phyloP scores from a whole-genome alignment of 768 basidiomycete species.

The Phylloporus rhodoxanthus region DNA sequence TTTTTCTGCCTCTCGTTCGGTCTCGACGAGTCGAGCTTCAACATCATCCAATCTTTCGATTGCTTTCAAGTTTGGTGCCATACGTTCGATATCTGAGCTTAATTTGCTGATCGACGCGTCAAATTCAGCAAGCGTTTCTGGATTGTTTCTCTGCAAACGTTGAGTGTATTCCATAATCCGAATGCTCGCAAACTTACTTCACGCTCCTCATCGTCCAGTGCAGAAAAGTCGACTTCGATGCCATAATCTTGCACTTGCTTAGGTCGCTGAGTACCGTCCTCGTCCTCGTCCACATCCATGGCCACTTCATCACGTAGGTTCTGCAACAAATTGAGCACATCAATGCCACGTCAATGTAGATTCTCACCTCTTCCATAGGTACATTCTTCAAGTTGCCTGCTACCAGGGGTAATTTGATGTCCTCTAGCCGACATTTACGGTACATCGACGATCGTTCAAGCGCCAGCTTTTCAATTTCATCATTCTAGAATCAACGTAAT shows the following conservation, averaged over 20 bases:
- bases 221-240: conserved; percentile 81
- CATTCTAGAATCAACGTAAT: conserved; percentile 44
- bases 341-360: neutral
- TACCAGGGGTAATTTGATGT: conserved; percentile 74
- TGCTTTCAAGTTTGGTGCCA: conserved; percentile 97
- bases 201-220: conserved; percentile 68
- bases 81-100: conserved; percentile 76
- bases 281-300: conserved; percentile 91
- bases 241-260: conserved; percentile 76
- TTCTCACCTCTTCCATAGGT: conserved; percentile 86
- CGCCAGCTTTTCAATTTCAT: conserved; percentile 84
- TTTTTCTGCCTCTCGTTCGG: conserved; percentile 88
- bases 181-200: conserved; percentile 39
- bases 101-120: conserved; percentile 70
- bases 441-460: conserved; percentile 84
- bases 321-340: conserved; percentile 33
- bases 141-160: conserved; percentile 47
- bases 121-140: conserved; percentile 61
- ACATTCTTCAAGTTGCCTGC: conserved; percentile 78
- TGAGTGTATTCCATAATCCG: neutral
- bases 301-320: conserved; percentile 78
- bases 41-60: conserved; percentile 86
- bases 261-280: conserved; percentile 69
- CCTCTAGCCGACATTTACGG: conserved; percentile 89
- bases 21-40: conserved; percentile 77